Conservation (phyloP, 2,329 filamentous ascomycete species). For the Alternaria consortialis region DNA sequence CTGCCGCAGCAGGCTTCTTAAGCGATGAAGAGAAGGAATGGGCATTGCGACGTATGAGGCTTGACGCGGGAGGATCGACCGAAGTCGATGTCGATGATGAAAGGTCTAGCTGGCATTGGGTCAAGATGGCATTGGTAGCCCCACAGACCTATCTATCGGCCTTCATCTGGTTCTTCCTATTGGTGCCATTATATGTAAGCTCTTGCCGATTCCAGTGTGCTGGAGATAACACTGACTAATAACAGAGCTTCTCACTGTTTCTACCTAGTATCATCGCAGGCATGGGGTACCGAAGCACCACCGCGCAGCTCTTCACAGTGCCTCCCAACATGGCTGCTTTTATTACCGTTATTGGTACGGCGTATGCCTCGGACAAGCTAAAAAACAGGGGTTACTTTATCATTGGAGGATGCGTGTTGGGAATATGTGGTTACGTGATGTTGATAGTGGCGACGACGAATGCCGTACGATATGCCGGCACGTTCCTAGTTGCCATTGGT, state of each 20-base stretch:
- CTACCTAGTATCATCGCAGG: conserved; percentile 51
- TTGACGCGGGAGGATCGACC: conserved; percentile 39
- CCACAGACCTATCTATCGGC: conserved; percentile 53
- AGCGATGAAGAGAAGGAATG: conserved; percentile 38
- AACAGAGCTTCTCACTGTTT: conserved; percentile 49
- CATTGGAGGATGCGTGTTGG: conserved; percentile 58
- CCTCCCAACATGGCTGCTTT: conserved; percentile 56
- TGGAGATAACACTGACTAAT: conserved; percentile 8
- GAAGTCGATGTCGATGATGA: conserved; percentile 48
- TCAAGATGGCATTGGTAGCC: conserved; percentile 43
- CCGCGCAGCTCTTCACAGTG: conserved; percentile 51
- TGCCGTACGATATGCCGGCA: conserved; percentile 51
- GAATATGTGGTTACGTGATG: conserved; percentile 62
- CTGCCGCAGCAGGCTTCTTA: conserved; percentile 46
- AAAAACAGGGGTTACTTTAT: conserved; percentile 58
- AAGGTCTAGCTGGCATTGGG: conserved; percentile 55
- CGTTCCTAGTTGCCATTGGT: conserved; percentile 54
- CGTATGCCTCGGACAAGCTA: conserved; percentile 57
- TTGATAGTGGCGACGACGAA: conserved; percentile 55
- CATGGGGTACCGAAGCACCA: conserved; percentile 52
- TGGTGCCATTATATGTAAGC: conserved; percentile 56
- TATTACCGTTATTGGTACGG: conserved; percentile 47
- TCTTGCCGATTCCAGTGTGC: neutral
- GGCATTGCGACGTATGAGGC: conserved; percentile 38
- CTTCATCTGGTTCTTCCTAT: conserved; percentile 47